Base-by-base conservation (phyloP, 192 early-diverging fungal species). In the Spinellus fusiger region DNA sequence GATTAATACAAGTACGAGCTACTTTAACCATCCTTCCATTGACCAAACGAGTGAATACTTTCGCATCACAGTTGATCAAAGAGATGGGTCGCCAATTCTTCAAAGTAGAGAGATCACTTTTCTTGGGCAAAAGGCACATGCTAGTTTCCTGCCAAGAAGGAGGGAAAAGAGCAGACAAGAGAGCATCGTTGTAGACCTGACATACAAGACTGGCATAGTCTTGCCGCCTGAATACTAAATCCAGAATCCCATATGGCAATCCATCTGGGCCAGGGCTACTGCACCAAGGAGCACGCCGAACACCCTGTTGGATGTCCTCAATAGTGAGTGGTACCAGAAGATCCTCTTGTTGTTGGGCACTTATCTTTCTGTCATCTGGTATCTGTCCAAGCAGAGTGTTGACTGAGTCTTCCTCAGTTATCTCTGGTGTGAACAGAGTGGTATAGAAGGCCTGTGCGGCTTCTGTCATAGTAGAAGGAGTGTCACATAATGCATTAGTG, bases 11-110 rank as follows among this genome's bases (percentile, higher is more conserved):
- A 0, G 5, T 4, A 1, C 15, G n/a, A 6, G 63, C 8, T 8
- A 15, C 1, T 0, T 20, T 23, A 0, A 54, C 22, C 0, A 68
- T 15, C 22, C 66, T n/a, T 12, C 54, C 44, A 7, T 15, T 34
- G 1, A 69, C 44, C 15, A 64, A 15, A 33, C 54, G 32, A 15
- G 61, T 63, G 51, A 63, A 69, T 1, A 63, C 15, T 40, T 70
- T 70, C 2, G 61, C 59, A 22, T 62, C 67, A 0, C 55, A 47
- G 23, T 49, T 65, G 22, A 56, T 62, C 9, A 62, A 31, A 0
- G 67, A 35, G 0, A 69, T 33, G 18, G 67, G 67, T 29, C 54
- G 1, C 54, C 60, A 69, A 29, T 56, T 76, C 3, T 49, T 20
- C 5, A 75, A 40, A 5, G 33, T 7, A 5, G 34, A 12, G 23